Conservation (phyloP, 371 early-diverging fungal species). For the Circinella umbellata region DNA sequence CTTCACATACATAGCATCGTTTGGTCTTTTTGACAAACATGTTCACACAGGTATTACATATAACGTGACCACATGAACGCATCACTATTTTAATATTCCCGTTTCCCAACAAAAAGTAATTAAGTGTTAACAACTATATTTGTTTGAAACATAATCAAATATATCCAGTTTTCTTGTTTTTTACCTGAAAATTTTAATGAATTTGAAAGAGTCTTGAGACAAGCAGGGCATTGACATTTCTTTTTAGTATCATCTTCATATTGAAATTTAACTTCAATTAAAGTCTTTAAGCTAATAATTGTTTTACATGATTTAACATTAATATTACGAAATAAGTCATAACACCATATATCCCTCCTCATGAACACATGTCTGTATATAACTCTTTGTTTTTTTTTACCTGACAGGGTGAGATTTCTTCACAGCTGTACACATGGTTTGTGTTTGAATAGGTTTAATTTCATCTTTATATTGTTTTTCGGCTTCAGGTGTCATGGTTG, state of each 20-base stretch:
- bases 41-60: conserved; percentile 79
- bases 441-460: conserved; percentile 52
- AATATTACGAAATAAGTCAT: not conserved
- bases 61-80: conserved; percentile 85
- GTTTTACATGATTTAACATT: conserved; percentile 3
- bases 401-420: conserved; percentile 71
- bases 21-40: conserved; percentile 79
- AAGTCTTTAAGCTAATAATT: conserved; percentile 67
- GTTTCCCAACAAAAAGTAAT: too few species aligned
- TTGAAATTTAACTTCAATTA: conserved; percentile 78
- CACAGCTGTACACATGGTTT: conserved; percentile 73
- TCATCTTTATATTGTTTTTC: conserved; percentile 57
- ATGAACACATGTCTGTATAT: too few species aligned
- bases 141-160: not conserved
- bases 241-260: conserved; percentile 36
- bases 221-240: conserved; percentile 78
- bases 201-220: conserved; percentile 82
- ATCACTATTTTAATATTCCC: conserved; percentile 53
- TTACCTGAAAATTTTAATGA: conserved; percentile 73
- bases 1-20: conserved; percentile 85
- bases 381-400: conserved; percentile 33
- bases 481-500: conserved; percentile 79
- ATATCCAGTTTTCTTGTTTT: conserved; percentile 10
- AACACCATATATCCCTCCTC: not conserved
- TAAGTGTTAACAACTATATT: too few species aligned